Evolutionary conservation across 805 yeast species (phyloP), one percentile per base, ranked within the genome.

Genomic region (Kuraishia piskuri): DNA sequence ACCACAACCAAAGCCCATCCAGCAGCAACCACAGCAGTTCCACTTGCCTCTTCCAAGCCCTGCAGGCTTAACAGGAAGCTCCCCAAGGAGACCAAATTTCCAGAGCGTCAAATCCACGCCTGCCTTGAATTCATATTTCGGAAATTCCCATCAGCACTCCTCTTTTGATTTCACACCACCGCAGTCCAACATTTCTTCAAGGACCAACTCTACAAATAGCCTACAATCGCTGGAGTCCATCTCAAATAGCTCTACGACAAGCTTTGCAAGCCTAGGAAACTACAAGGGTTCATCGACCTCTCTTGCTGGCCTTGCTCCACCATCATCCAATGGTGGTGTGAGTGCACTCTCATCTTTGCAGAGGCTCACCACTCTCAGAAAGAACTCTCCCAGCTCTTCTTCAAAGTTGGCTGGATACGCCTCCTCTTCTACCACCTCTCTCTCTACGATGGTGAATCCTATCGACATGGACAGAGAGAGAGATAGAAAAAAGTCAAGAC

Each of bases 291-390:
- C 40, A 14, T 12, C 40, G 14, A 31, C 40, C 8, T 31, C 40
- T 31, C 40, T 31, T 31, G 40, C 14, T 31, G 40, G 40, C 17
- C 40, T 31, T 31, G 40, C 40, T 10, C 17, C 40, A 31, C 40
- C 40, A 31, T 8, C 40, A 10, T 31, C 40, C 17, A 31, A 31
- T 31, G 40, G 40, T 31, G 40, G 40, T 12, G 40, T 73, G 20
- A 71, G 66, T 56, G 73, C 77, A 1, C 59, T 77, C 22, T 70
- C 80, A 0, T 76, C 86, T 2, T 64, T 84, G 52, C 87, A 83
- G 62, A 72, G 83, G 61, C 79, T 83, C 84, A 83, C 86, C 0
- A 87, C 86, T 7, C 61, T 81, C 24, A 64, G 73, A 44, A 53
- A 53, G 17, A 55, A 60, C 22, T 56, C 67, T 10, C 53, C 61